A percentile compares a stretch with the other conserved stretches of the same genome.
These are phyloP conservation scores for Pyrenochaeta sp. DNA, from an alignment of 2,329 filamentous ascomycete species.

Conservation along the genomic window DNA sequence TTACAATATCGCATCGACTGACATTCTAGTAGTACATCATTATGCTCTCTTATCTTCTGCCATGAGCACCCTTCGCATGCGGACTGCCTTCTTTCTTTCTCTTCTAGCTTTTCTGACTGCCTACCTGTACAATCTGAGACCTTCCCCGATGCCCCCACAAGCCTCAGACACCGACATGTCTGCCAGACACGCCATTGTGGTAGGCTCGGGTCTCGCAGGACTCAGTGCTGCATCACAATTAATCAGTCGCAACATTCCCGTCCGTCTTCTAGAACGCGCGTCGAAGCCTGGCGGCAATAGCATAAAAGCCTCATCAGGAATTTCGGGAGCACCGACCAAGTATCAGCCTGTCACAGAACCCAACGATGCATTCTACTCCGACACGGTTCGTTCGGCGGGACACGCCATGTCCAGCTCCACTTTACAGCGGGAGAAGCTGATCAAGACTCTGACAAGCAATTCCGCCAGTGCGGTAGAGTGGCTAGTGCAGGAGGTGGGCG, in stretches of 20 bases:
- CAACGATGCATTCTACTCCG: constrained; percentile 58
- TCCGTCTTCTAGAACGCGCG: constrained; percentile 67
- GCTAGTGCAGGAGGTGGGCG: constrained; percentile 64
- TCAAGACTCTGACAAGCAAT: constrained; percentile 58
- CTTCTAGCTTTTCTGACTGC: constrained; percentile 2
- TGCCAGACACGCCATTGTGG: constrained; percentile 60
- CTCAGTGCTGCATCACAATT: constrained; percentile 67
- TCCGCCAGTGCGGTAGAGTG: constrained; percentile 64
- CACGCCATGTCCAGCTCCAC: constrained; percentile 38
- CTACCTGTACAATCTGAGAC: constrained; percentile 7
- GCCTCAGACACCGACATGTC: constrained; percentile 14
- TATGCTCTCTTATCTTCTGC: constrained; percentile 1
- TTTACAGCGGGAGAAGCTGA: constrained; percentile 53
- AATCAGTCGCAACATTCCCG: constrained; percentile 60
- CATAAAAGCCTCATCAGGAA: constrained; percentile 73
- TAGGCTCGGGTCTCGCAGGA: constrained; percentile 72
- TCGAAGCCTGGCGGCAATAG: constrained; percentile 70
- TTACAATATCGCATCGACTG: constrained; percentile 3
- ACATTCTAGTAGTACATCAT: not conserved
- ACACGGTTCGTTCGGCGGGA: constrained; percentile 68
- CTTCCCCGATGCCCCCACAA: constrained; percentile 6
- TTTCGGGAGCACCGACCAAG: constrained; percentile 68
- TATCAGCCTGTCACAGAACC: constrained; percentile 59
- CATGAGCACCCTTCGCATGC: constrained; percentile 3
- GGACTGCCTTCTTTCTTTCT: not conserved